A percentile compares a stretch with the other conserved stretches of the same genome.
These are phyloP conservation scores for Cutaneotrichosporon mucoides DNA, from an alignment of 1,284 basidiomycete genomes.

Conservation along the genomic window DNA sequence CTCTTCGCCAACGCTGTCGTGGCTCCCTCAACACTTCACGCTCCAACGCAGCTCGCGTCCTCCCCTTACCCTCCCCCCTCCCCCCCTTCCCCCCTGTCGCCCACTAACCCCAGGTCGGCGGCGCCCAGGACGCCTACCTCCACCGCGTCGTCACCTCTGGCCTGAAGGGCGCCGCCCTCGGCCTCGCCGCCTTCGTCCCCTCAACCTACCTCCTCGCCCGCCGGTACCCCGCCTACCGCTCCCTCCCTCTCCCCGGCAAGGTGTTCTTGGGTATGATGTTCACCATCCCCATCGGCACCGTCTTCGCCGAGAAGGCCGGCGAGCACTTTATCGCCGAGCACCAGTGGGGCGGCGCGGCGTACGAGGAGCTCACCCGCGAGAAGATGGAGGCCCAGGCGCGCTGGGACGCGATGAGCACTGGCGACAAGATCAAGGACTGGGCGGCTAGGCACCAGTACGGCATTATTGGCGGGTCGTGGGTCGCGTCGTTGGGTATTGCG, in stretches of 20 bases:
- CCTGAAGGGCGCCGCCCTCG: slow-evolving; percentile 33
- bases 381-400: slow-evolving; percentile 53
- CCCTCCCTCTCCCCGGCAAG: slow-evolving; percentile 69
- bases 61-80: too few relatives aligned
- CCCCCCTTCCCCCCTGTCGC: not conserved
- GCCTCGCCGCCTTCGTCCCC: slow-evolving; percentile 49
- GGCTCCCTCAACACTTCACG: too few relatives aligned
- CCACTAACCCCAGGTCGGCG: not conserved
- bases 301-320: slow-evolving; percentile 73
- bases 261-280: slow-evolving; percentile 65
- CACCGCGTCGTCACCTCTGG: slow-evolving; percentile 38
- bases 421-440: slow-evolving; percentile 68
- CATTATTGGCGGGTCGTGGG: slow-evolving; percentile 74
- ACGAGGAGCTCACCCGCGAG: slow-evolving; percentile 58
- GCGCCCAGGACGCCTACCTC: slow-evolving; percentile 29
- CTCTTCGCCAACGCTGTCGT: too few relatives aligned
- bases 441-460: slow-evolving; percentile 71
- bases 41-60: too few relatives aligned
- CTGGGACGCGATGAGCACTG: slow-evolving; percentile 60
- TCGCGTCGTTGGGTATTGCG: slow-evolving; percentile 64
- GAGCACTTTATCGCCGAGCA: slow-evolving; percentile 62
- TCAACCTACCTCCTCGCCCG: slow-evolving; percentile 59
- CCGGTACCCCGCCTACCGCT: slow-evolving; percentile 61
- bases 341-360: slow-evolving; percentile 64
- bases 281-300: slow-evolving; percentile 64